These are phyloP conservation scores for Penicillium lividum DNA, from an alignment of 495 filamentous ascomycete genomes.

Conservation along the genomic window DNA sequence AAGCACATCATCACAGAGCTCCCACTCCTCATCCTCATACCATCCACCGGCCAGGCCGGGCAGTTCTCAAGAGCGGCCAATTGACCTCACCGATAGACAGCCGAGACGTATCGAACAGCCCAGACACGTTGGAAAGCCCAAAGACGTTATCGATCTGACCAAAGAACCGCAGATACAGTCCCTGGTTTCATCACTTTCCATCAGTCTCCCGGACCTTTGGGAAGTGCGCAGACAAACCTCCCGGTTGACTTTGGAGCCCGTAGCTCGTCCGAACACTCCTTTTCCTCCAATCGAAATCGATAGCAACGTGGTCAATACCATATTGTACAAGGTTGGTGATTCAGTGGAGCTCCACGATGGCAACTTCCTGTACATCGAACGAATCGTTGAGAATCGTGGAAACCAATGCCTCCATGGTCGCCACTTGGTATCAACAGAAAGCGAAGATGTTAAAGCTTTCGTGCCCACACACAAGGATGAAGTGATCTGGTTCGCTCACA, in stretches of 20 bases:
- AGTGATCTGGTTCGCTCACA: slow-evolving; percentile 9
- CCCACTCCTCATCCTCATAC: background rate
- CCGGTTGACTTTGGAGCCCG: background rate
- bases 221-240: background rate
- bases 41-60: background rate
- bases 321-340: background rate
- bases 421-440: background rate
- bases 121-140: background rate
- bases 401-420: background rate
- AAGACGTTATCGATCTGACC: background rate
- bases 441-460: background rate
- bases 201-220: background rate
- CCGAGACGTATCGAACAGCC: background rate
- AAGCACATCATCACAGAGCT: background rate
- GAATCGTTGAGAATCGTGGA: background rate
- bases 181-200: background rate
- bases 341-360: slow-evolving; percentile 7
- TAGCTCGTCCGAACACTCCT: background rate
- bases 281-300: background rate
- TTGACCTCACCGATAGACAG: background rate
- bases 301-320: background rate
- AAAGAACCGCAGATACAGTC: background rate
- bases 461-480: slow-evolving; percentile 12
- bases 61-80: background rate
- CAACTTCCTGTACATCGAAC: background rate